phyloP scores from a whole-genome alignment of 371 early-diverging fungal species.

The Umbelopsis sp. region DNA sequence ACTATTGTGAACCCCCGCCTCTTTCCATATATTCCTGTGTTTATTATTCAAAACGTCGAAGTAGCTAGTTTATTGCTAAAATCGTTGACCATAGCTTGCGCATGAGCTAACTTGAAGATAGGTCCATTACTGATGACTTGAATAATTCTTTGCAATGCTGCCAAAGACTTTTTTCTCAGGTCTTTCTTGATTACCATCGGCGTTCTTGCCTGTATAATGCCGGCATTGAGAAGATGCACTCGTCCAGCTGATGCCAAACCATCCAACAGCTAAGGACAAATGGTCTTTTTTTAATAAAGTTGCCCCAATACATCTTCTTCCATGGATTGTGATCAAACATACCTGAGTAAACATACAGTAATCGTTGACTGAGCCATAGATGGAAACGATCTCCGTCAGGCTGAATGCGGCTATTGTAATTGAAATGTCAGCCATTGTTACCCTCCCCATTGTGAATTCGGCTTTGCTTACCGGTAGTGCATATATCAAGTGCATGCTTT shows the following conservation, averaged over 20 bases:
- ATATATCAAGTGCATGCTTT: constrained; percentile 17
- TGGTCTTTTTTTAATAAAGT: no score
- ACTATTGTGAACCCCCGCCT: no score
- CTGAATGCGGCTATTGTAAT: constrained; percentile 2
- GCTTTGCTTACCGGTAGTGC: constrained; percentile 6
- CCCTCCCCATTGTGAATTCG: no score
- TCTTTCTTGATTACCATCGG: neutral
- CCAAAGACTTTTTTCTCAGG: neutral
- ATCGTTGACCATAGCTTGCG: constrained; percentile 5
- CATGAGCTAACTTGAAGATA: constrained; percentile 12
- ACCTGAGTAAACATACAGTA: constrained; percentile 22
- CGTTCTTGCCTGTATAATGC: neutral
- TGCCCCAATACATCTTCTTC: neutral
- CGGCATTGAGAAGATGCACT: constrained; percentile 17
- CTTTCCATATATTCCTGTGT: no score
- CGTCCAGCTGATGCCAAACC: constrained; percentile 14
- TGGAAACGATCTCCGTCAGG: constrained; percentile 19
- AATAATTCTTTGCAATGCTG: constrained; percentile 1
- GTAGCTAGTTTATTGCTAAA: neutral
- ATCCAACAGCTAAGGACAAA: neutral
- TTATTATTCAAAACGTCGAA: neutral
- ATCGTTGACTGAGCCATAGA: constrained; percentile 9
- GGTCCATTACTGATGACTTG: constrained; percentile 12
- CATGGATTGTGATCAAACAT: neutral
- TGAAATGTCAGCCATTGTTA: neutral